Evolutionary conservation across 1,284 basidiomycete genomes (phyloP), one percentile per base, ranked within the genome.

Genomic region (Ustilago curta): DNA sequence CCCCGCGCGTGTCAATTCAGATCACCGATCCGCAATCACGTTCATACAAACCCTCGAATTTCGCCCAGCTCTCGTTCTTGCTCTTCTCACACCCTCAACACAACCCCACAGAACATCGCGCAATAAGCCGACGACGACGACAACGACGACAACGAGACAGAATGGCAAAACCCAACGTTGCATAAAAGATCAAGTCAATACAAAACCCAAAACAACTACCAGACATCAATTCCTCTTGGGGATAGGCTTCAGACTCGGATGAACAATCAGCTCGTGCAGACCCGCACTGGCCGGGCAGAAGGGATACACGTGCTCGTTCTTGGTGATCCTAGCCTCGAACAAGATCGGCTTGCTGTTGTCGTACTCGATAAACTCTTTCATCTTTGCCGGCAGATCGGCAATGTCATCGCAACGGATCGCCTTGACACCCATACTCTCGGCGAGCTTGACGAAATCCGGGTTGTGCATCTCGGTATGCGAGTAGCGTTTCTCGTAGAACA

Each of bases 331-430:
- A 83, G 94, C 96, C 87, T 99, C 95, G 88, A 99, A 88, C 72
- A 99, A 86, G 48, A 98, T 89, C 2, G 96, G 96, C 86, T 90
- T 92, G 66, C 88, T 88, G 75, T 90, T 91, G 75, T 94, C 92
- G 86, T 96, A 97, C 87, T 96, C 95, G 80, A 99, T 88, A 87
- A 99, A 97, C 88, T 98, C 95, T 88, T 95, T 94, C 95, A 99
- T 98, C 89, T 93, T 96, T 42, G 88, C 90, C 0, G 93, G 93
- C 14, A 99, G 88, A 61, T 99, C 95, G 44, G 88, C 90, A 8
- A 89, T 84, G 39, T 84, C 89, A 50, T 88, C 86, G 85, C 92
- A 94, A 68, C 92, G 89, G 80, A 98, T 90, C 7, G 92, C 94
- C 83, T 97, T 93, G 55, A 95, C 91, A 63, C 91, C 90, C 95